Conservation (phyloP, 495 filamentous ascomycete genomes). For the Penicillium atrosanguineum region DNA sequence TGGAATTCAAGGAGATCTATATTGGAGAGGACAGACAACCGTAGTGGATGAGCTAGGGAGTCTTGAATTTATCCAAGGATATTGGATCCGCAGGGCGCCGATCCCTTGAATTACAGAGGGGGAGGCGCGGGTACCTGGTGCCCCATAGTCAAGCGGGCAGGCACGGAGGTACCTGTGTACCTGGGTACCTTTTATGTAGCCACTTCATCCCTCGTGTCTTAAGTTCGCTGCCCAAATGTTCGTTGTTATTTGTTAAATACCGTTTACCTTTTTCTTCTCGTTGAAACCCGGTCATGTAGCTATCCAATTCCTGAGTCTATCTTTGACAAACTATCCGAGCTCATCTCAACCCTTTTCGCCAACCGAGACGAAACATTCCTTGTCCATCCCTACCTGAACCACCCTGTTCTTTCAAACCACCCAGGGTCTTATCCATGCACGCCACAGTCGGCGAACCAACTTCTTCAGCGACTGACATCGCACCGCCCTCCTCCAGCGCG, state of each 20-base stretch:
- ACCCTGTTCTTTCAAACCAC: conserved; percentile 12
- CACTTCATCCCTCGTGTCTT: conserved; percentile 29
- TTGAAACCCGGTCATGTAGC: conserved; percentile 22
- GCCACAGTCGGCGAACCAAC: conserved; percentile 37
- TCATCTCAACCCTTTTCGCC: conserved; percentile 1
- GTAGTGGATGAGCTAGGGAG: neutral
- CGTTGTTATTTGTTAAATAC: neutral
- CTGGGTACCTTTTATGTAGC: neutral
- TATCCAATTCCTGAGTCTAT: neutral
- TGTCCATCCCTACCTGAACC: conserved; percentile 26
- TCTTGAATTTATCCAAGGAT: conserved; percentile 6
- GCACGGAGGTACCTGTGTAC: conserved; percentile 16
- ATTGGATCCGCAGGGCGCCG: conserved; percentile 17
- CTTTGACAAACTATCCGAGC: conserved; percentile 3
- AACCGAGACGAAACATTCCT: conserved; percentile 32
- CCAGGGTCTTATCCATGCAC: conserved; percentile 40
- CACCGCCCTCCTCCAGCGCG: conserved; percentile 26
- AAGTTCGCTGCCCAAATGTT: conserved; percentile 25
- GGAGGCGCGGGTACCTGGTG: conserved; percentile 15
- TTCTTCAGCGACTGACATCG: conserved; percentile 29
- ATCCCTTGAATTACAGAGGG: conserved; percentile 28
- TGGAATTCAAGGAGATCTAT: neutral
- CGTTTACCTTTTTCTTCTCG: neutral
- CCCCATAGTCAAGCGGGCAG: conserved; percentile 20
- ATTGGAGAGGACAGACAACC: neutral